Conservation (phyloP, 75 land plant species). For the Selaginella tamariscina region DNA sequence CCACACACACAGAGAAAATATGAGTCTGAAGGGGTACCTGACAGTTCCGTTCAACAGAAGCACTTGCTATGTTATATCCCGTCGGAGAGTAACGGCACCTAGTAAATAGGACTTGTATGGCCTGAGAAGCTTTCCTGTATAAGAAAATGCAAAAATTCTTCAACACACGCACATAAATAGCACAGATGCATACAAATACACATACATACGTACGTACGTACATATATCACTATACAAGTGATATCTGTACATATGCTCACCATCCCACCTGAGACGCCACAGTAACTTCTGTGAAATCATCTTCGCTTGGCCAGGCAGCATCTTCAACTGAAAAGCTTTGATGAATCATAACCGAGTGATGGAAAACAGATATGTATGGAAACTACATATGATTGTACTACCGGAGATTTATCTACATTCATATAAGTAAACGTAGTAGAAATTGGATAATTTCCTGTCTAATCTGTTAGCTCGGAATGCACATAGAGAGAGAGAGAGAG, state of each 20-base stretch:
- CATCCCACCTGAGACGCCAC: constrained; percentile 57
- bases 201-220: no score
- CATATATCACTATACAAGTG: no score
- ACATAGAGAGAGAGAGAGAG: no score
- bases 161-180: background rate
- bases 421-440: background rate
- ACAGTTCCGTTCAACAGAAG: constrained; percentile 91
- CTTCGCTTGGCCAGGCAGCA: constrained; percentile 21
- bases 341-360: background rate
- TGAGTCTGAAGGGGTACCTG: constrained; percentile 34
- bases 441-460: background rate
- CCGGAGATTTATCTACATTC: background rate
- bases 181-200: background rate
- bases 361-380: background rate
- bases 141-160: background rate
- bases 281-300: constrained; percentile 59
- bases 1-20: background rate
- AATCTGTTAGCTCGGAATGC: no score
- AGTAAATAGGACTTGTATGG: constrained; percentile 88
- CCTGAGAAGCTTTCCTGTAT: constrained; percentile 79
- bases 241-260: no score
- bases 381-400: background rate
- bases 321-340: background rate
- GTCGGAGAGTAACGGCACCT: constrained; percentile 82
- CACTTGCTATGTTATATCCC: constrained; percentile 90